Conservation (phyloP, 768 basidiomycete genomes). For the Solioccasus polychromus region DNA sequence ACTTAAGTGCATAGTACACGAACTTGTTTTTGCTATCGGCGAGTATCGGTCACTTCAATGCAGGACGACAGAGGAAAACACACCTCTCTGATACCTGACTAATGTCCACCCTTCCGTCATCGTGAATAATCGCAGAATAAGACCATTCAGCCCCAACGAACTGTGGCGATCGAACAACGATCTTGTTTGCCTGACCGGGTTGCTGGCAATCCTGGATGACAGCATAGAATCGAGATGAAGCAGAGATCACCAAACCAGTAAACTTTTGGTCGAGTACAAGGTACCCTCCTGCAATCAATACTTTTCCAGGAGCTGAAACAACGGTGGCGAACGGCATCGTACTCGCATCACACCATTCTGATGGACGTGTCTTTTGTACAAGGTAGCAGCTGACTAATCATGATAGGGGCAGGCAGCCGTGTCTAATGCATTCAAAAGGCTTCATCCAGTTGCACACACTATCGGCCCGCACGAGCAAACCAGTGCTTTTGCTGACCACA, state of each 20-base stretch:
- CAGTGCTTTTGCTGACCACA: conserved; percentile 87
- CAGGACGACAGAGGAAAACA: background rate
- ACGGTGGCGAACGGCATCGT: conserved; percentile 55
- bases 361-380: background rate
- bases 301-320: conserved; percentile 93
- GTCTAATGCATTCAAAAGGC: background rate
- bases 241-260: conserved; percentile 85
- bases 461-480: conserved; percentile 74
- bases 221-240: conserved; percentile 93
- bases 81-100: conserved; percentile 22
- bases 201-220: conserved; percentile 45
- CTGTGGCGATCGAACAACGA: conserved; percentile 87
- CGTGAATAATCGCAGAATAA: conserved; percentile 50
- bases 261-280: conserved; percentile 89
- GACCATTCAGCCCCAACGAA: conserved; percentile 80
- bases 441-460: conserved; percentile 33
- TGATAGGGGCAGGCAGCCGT: background rate
- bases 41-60: conserved; percentile 10
- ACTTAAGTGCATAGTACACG: conserved; percentile 83
- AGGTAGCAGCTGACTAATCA: conserved; percentile 28
- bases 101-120: conserved; percentile 28
- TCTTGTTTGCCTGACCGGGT: conserved; percentile 34
- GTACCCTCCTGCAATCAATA: conserved; percentile 93
- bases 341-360: background rate
- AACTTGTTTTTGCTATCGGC: conserved; percentile 77